Evolutionary conservation across 345 rosid genomes (phyloP).

Genomic region (Gossypium mustelinum): DNA sequence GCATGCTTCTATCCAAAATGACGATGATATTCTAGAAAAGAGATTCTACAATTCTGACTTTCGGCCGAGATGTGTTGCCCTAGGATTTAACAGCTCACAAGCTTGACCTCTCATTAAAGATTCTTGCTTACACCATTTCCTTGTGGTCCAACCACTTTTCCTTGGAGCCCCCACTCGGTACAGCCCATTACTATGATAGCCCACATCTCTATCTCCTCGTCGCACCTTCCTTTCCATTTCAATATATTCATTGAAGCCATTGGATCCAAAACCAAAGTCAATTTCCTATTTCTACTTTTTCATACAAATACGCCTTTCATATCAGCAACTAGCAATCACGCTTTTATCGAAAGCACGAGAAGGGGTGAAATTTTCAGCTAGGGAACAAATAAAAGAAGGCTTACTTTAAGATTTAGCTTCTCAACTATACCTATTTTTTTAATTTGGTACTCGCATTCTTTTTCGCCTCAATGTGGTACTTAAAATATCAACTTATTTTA

Average conservation of each 20-base stretch:
- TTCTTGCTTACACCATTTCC: background rate
- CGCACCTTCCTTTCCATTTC: too few species aligned
- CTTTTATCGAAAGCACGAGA: slow-evolving; percentile 6
- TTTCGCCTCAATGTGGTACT: too few species aligned
- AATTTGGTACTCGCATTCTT: too few species aligned
- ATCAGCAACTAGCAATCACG: background rate
- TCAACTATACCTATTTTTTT: too few species aligned
- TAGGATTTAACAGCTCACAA: background rate
- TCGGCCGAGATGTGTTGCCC: background rate
- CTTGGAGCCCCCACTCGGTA: background rate
- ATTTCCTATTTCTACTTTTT: background rate
- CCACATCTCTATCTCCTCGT: background rate
- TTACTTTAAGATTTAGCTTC: too few species aligned
- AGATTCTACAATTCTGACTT: background rate
- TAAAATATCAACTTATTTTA: too few species aligned
- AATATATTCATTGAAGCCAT: background rate
- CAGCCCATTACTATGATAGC: background rate
- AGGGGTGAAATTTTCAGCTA: slow-evolving; percentile 1
- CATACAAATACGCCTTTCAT: background rate
- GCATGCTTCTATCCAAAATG: background rate
- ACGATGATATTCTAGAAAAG: background rate
- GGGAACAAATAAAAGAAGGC: background rate
- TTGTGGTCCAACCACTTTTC: slow-evolving; percentile 8
- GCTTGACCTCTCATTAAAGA: background rate
- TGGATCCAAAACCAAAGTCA: background rate